Evolutionary conservation across 225 moss, liverwort and hornwort genomes (phyloP), one percentile per base, ranked within the genome.

Genomic region (Thuidium tamariscinum): DNA sequence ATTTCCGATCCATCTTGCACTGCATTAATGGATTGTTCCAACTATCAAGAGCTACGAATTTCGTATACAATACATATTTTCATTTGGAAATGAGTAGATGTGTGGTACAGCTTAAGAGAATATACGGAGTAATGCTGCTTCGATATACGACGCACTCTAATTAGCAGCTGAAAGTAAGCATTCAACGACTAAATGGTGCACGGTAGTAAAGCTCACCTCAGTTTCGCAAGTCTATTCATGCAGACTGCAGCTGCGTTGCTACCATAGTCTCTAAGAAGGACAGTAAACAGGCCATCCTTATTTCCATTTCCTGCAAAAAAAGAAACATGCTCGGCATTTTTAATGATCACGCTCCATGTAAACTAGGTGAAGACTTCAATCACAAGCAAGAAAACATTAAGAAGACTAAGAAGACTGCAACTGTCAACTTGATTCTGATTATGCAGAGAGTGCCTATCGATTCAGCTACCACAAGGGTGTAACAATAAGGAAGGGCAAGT

Each of bases 141-240:
- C 27, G 46, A 74, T 34, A 37, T 49, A 67, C 30, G 32, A 1
- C 64, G 41, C 39, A 49, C 41, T 66, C 30, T 15, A 48, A 74
- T 49, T 67, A 79, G 77, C 44, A 78, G 68, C 51, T 32, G 65
- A 72, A 41, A 57, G 66, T 44, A 78, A 64, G 63, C 42, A 79
- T 75, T 71, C 77, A 85, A 68, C 71, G 60, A 83, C 77, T n/a
- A 59, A 19, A 71, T 86, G 56, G 69, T 83, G 55, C 78, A 85
- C 56, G 59, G 37, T 55, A 74, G 69, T 34, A 74, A 84, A 84
- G 84, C 66, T 84, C 83, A 98, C 98, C 98, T 98, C 81, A 99
- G 92, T 90, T 99, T 99, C 88, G 99, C 99, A 90, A 99, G 97
- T 89, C 99, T 95, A 84, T 99, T 99, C 97, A 99, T 99, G 91